Conservation (phyloP, 768 basidiomycete species). For the Termitomyces eurrhizus region DNA sequence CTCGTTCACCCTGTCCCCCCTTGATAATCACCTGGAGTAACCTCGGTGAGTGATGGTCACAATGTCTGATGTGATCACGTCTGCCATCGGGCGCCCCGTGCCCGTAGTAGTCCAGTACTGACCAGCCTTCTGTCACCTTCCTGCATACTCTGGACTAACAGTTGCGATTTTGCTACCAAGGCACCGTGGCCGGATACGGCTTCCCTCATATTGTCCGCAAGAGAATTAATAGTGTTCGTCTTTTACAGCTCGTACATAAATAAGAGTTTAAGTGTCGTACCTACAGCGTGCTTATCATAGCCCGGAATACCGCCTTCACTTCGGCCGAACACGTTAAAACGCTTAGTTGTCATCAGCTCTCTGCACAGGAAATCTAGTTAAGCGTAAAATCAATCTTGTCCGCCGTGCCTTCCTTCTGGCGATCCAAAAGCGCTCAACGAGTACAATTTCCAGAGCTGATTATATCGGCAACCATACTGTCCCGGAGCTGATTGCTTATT, state of each 20-base stretch:
- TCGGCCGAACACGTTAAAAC: neutral
- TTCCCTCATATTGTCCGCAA: neutral
- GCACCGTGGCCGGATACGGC: neutral
- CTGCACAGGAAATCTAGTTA: neutral
- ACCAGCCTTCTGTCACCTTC: neutral
- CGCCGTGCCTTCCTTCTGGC: neutral
- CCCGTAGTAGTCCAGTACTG: neutral
- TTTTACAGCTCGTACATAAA: neutral
- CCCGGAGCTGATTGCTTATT: neutral
- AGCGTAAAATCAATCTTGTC: neutral
- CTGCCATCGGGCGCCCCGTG: neutral
- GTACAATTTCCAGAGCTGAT: neutral
- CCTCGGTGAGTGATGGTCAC: slow-evolving; percentile 5
- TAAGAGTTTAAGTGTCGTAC: neutral
- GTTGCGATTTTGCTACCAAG: neutral
- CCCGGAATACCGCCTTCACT: neutral
- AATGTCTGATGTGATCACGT: slow-evolving; percentile 8
- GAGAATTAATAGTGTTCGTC: neutral
- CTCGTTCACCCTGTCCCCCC: neutral
- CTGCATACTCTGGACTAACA: neutral
- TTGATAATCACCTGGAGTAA: neutral
- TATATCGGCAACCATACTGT: neutral
- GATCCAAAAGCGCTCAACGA: neutral
- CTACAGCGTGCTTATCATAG: neutral
- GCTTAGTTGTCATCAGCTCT: neutral